A percentile compares a stretch with the other conserved stretches of the same genome.
These are phyloP conservation scores for Globisporangium orthogonon DNA, from an alignment of 352 stramenopile genomes.

Conservation along the genomic window DNA sequence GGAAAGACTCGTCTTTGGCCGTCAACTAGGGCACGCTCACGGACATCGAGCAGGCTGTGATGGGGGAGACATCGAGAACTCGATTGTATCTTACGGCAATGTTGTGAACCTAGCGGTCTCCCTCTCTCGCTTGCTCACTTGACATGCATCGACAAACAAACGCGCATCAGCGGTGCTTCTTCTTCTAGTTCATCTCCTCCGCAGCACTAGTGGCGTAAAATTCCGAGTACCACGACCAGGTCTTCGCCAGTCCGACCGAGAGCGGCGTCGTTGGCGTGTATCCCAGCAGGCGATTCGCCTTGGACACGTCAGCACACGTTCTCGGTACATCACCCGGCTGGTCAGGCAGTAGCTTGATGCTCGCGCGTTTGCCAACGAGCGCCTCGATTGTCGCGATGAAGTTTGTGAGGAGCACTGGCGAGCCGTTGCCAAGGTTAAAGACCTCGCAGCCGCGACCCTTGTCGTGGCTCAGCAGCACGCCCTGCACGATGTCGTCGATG, in stretches of 20 bases:
- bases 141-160: too few relatives aligned
- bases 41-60: too few relatives aligned
- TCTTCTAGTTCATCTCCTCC: too few relatives aligned
- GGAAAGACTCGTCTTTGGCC: too few relatives aligned
- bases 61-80: too few relatives aligned
- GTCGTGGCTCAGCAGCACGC: slow-evolving; percentile 81
- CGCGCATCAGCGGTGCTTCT: too few relatives aligned
- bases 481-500: slow-evolving; percentile 97
- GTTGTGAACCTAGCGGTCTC: too few relatives aligned
- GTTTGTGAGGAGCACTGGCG: slow-evolving; percentile 87
- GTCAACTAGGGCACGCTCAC: too few relatives aligned
- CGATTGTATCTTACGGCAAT: too few relatives aligned
- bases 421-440: slow-evolving; percentile 96
- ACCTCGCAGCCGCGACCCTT: slow-evolving; percentile 86
- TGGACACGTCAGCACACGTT: slow-evolving; percentile 95
- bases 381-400: slow-evolving; percentile 96
- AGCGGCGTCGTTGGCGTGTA: background rate
- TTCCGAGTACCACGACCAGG: background rate
- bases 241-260: background rate
- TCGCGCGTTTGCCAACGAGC: slow-evolving; percentile 90
- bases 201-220: background rate
- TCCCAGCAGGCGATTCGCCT: slow-evolving; percentile 44
- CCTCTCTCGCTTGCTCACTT: too few relatives aligned
- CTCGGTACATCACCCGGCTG: slow-evolving; percentile 95
- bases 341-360: slow-evolving; percentile 91